These are phyloP conservation scores for Parmelia sp. DNA, from an alignment of 495 filamentous ascomycete genomes.

Conservation along the genomic window DNA sequence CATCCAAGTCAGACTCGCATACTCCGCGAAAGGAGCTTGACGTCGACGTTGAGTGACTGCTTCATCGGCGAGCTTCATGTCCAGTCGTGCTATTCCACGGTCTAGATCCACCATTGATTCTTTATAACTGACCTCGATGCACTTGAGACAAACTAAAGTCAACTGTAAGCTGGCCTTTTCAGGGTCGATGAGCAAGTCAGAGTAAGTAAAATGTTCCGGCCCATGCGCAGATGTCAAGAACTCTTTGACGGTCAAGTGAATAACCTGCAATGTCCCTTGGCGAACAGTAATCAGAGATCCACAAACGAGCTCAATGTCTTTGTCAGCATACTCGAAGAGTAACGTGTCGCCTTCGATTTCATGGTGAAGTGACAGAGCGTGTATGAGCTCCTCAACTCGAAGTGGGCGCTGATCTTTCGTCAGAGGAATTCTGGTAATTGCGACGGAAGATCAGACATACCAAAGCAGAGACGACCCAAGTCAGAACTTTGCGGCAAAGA, in stretches of 20 bases:
- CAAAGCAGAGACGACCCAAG: conserved; percentile 1
- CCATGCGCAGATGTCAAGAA: background rate
- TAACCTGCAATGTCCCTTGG: background rate
- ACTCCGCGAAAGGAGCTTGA: too few relatives aligned
- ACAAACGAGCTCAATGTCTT: conserved; percentile 13
- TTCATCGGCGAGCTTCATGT: too few relatives aligned
- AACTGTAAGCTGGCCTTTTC: too few relatives aligned
- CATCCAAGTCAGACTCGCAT: too few relatives aligned
- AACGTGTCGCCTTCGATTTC: background rate
- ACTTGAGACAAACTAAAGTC: too few relatives aligned
- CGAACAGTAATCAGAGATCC: background rate
- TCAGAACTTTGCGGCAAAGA: background rate
- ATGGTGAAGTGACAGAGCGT: background rate
- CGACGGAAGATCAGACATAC: background rate
- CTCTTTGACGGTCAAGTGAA: conserved; percentile 7
- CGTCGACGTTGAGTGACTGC: too few relatives aligned
- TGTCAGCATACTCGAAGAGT: conserved; percentile 2
- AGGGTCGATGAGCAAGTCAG: too few relatives aligned
- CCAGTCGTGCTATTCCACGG: too few relatives aligned
- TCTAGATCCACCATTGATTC: too few relatives aligned
- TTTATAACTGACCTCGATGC: too few relatives aligned
- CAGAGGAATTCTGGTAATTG: background rate
- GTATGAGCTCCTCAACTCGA: background rate
- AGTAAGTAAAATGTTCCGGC: too few relatives aligned
- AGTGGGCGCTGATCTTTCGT: background rate